Percentiles rank a stretch among this genome's conserved stretches.
Conservation (phyloP, 2,329 filamentous ascomycete species). For the Penicillium sp. region DNA sequence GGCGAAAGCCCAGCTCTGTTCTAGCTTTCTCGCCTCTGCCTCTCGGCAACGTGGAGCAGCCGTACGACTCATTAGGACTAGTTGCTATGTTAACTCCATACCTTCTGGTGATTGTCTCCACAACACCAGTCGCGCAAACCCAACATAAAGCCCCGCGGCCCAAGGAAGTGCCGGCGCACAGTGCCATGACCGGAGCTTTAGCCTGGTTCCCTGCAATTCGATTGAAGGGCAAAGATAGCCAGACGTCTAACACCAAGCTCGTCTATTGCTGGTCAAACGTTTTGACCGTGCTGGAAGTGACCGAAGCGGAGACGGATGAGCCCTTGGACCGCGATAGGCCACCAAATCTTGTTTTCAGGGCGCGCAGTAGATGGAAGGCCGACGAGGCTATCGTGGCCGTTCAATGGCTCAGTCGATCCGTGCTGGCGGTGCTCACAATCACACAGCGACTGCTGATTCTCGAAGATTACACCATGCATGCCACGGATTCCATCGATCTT, state of each 20-base stretch:
- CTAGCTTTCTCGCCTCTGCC: conserved; percentile 87
- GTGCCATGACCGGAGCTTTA: conserved; percentile 86
- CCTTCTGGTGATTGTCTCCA: conserved; percentile 92
- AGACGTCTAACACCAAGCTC: conserved; percentile 72
- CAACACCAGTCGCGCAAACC: conserved; percentile 91
- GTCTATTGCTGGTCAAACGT: conserved; percentile 99
- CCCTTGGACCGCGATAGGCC: conserved; percentile 72
- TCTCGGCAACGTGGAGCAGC: conserved; percentile 87
- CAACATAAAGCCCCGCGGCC: conserved; percentile 91
- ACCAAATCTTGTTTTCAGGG: conserved; percentile 72
- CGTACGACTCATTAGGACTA: conserved; percentile 81
- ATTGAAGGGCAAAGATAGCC: conserved; percentile 71
- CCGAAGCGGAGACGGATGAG: conserved; percentile 60
- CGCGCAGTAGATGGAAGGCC: conserved; percentile 85
- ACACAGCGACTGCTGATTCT: conserved; percentile 90
- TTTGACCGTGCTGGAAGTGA: conserved; percentile 86
- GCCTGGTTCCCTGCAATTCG: conserved; percentile 98
- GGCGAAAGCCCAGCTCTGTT: conserved; percentile 88
- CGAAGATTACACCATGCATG: conserved; percentile 82
- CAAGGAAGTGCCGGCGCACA: conserved; percentile 86
- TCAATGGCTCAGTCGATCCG: conserved; percentile 93
- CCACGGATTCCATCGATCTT: conserved; percentile 92
- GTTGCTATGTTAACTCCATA: conserved; percentile 97
- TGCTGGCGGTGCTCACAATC: conserved; percentile 86
- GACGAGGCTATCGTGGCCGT: conserved; percentile 95